Conservation (phyloP, 345 rosid genomes). For the Hibiscus tridactylites region DNA sequence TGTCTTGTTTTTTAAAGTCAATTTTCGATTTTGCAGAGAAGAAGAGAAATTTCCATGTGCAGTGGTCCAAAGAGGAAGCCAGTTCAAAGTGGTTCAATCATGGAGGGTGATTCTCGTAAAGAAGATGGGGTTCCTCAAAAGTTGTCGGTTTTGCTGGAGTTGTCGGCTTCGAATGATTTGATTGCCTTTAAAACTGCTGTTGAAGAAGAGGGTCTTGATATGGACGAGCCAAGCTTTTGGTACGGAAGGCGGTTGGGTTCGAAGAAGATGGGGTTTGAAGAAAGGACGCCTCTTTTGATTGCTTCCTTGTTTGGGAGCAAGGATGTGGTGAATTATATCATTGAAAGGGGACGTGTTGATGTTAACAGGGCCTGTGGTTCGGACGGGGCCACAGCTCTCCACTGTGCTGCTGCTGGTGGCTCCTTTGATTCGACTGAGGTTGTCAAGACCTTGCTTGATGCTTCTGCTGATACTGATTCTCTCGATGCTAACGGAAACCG, state of each 20-base stretch:
- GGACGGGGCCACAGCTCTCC: constrained; percentile 75
- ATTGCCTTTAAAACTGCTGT: constrained; percentile 45
- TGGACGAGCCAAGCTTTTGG: constrained; percentile 64
- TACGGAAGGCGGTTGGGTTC: constrained; percentile 62
- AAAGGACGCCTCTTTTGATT: constrained; percentile 82
- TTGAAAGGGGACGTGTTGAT: constrained; percentile 42
- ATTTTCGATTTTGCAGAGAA: constrained; percentile 13
- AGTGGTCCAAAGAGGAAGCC: constrained; percentile 32
- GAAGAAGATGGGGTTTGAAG: constrained; percentile 56
- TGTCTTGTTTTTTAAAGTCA: constrained; percentile 5
- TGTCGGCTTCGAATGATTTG: constrained; percentile 67
- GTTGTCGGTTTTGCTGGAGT: constrained; percentile 53
- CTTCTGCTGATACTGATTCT: constrained; percentile 52
- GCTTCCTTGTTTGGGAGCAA: constrained; percentile 87
- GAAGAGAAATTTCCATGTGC: constrained; percentile 32
- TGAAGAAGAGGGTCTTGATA: constrained; percentile 44
- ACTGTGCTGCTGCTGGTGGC: constrained; percentile 78
- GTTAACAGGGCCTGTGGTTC: constrained; percentile 61
- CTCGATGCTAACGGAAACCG: constrained; percentile 50
- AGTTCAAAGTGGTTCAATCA: constrained; percentile 15
- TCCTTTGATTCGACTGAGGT: constrained; percentile 48
- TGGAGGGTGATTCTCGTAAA: constrained; percentile 32
- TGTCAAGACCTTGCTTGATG: constrained; percentile 51
- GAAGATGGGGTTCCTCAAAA: constrained; percentile 28
- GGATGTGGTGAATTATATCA: constrained; percentile 47